Evolutionary conservation across 257 asterid species (phyloP).

Genomic region (Solanum bulbocastanum): DNA sequence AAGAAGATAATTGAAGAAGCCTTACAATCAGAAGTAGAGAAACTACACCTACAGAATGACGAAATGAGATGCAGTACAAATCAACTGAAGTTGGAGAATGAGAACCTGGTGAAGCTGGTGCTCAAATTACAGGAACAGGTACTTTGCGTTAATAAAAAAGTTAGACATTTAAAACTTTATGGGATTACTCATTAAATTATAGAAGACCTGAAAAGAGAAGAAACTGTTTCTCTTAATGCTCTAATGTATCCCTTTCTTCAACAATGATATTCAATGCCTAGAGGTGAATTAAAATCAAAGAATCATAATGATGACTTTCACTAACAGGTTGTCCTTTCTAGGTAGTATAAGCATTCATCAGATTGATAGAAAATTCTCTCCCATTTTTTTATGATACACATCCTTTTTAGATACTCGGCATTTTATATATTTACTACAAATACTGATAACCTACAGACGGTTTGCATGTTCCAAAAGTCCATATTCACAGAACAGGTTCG

Average conservation of each 20-base stretch:
- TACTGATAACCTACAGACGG: background rate
- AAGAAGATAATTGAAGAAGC: constrained; percentile 51
- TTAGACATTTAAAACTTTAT: background rate
- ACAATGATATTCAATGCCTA: background rate
- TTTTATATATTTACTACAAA: background rate
- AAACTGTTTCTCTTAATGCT: background rate
- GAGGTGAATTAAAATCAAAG: background rate
- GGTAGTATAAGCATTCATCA: background rate
- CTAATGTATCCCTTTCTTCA: background rate
- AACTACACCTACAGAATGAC: constrained; percentile 35
- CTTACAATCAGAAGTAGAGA: constrained; percentile 54
- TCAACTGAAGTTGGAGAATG: constrained; percentile 52
- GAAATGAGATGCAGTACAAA: constrained; percentile 33
- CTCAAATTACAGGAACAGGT: constrained; percentile 52
- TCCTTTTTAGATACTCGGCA: background rate
- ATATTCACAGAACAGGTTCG: background rate
- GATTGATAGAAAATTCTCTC: background rate
- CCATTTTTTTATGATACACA: background rate
- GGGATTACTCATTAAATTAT: background rate
- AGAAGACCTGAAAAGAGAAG: background rate
- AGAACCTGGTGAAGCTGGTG: constrained; percentile 48
- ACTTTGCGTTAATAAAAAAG: background rate
- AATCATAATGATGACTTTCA: background rate
- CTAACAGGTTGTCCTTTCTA: background rate
- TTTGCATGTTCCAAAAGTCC: background rate